Evolutionary conservation across 2,329 filamentous ascomycete genomes (phyloP).

Genomic region (Epichloe coenophiala): DNA sequence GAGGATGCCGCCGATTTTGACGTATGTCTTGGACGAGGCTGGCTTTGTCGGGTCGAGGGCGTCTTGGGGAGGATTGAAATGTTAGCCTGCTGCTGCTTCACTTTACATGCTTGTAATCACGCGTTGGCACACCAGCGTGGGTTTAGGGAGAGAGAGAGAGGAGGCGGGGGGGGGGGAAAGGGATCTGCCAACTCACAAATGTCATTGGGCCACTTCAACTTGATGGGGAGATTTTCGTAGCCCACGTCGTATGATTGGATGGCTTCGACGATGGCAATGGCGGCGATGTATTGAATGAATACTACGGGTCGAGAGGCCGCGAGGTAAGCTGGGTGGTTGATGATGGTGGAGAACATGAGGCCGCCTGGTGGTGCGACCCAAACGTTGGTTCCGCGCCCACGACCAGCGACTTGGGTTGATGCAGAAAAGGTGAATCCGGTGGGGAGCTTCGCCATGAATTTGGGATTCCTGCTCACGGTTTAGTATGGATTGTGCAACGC

Average conservation of each 20-base stretch:
- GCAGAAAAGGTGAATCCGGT: constrained; percentile 80
- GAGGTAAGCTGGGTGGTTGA: constrained; percentile 68
- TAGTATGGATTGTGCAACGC: too few relatives aligned
- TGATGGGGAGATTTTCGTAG: constrained; percentile 64
- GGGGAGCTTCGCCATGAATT: constrained; percentile 61
- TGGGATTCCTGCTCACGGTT: constrained; percentile 49
- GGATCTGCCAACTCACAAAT: constrained; percentile 43
- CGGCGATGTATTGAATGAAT: constrained; percentile 87
- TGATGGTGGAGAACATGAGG: constrained; percentile 76
- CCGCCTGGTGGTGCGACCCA: constrained; percentile 86
- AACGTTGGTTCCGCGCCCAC: constrained; percentile 81
- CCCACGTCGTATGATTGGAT: constrained; percentile 66
- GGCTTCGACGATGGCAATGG: constrained; percentile 73
- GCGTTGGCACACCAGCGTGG: not conserved
- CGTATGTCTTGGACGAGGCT: constrained; percentile 39
- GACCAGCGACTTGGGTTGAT: constrained; percentile 74
- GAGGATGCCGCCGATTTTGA: constrained; percentile 88
- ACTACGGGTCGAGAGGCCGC: constrained; percentile 65
- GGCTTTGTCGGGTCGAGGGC: constrained; percentile 49
- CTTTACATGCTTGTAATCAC: not conserved
- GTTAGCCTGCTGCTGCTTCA: not conserved
- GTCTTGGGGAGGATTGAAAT: constrained; percentile 26
- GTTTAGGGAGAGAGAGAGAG: too few relatives aligned
- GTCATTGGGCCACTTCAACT: constrained; percentile 96
- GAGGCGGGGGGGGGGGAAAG: too few relatives aligned